These are phyloP conservation scores for Lactifluus echinatus DNA, from an alignment of 768 basidiomycete genomes.

Conservation along the genomic window DNA sequence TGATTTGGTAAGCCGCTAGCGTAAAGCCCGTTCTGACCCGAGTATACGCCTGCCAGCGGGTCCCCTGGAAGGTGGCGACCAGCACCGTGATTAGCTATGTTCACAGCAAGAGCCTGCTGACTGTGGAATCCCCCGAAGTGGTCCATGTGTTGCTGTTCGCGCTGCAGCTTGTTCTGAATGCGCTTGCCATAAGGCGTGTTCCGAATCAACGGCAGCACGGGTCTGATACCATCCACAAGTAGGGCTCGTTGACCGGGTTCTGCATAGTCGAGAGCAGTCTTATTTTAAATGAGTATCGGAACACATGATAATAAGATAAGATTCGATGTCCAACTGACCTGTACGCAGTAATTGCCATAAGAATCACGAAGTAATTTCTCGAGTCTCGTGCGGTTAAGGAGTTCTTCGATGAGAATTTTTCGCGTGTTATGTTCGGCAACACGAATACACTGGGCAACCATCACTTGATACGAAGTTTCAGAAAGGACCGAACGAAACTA, in stretches of 20 bases:
- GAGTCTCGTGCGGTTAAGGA: slow-evolving; percentile 86
- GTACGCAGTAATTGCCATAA: slow-evolving; percentile 93
- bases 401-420: slow-evolving; percentile 90
- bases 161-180: slow-evolving; percentile 96
- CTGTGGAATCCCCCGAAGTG: slow-evolving; percentile 50
- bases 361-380: slow-evolving; percentile 96
- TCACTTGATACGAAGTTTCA: background rate
- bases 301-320: background rate
- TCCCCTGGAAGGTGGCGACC: slow-evolving; percentile 51
- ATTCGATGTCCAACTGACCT: slow-evolving; percentile 37
- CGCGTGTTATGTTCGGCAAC: slow-evolving; percentile 94
- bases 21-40: slow-evolving; percentile 53
- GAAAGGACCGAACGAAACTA: slow-evolving; percentile 24
- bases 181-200: slow-evolving; percentile 99
- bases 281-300: slow-evolving; percentile 11
- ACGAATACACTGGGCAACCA: slow-evolving; percentile 53
- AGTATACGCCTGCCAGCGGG: slow-evolving; percentile 59
- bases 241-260: slow-evolving; percentile 88
- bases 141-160: slow-evolving; percentile 67
- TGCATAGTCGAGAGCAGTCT: slow-evolving; percentile 97
- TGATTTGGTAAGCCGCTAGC: slow-evolving; percentile 52
- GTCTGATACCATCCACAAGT: slow-evolving; percentile 94
- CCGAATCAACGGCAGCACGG: slow-evolving; percentile 95
- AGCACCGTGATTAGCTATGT: slow-evolving; percentile 40
- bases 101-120: slow-evolving; percentile 51